A percentile compares a stretch with the other conserved stretches of the same genome.
Conservation (phyloP, 495 filamentous ascomycete genomes). For the Chaetomium tenue region DNA sequence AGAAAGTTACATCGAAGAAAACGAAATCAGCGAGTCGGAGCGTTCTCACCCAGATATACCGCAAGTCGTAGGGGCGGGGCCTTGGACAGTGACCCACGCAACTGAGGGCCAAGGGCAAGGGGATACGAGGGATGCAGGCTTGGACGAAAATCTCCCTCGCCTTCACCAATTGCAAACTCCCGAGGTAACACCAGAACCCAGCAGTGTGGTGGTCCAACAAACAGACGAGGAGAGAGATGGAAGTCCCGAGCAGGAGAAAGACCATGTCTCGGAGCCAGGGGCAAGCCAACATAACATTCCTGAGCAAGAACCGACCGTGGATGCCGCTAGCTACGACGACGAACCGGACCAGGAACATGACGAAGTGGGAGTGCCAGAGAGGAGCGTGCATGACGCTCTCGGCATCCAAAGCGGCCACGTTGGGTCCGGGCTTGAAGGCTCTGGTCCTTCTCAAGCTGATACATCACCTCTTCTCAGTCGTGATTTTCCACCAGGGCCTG, state of each 20-base stretch:
- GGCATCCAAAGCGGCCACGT: not conserved
- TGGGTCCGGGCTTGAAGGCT: not conserved
- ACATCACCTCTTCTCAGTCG: not conserved
- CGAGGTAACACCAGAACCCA: not conserved
- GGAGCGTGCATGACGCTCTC: not conserved
- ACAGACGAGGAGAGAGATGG: not conserved
- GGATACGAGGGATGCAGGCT: not conserved
- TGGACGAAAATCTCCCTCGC: not conserved
- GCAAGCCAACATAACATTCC: not conserved
- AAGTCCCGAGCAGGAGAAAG: not conserved
- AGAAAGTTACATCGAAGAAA: slow-evolving; percentile 1
- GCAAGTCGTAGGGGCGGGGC: not conserved
- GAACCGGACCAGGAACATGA: not conserved
- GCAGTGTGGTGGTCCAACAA: not conserved
- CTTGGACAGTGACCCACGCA: not conserved
- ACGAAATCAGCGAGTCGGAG: not conserved
- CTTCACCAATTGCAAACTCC: not conserved
- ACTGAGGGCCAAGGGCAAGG: not conserved
- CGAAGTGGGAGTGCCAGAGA: not conserved
- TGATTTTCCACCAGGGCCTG: no score
- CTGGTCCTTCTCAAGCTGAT: not conserved
- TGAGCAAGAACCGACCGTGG: not conserved
- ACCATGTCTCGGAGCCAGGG: not conserved
- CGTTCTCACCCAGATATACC: not conserved
- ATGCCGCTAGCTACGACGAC: not conserved